Evolutionary conservation across 495 filamentous ascomycete species (phyloP), one percentile per base, ranked within the genome.

Genomic region (Peziza echinospora): DNA sequence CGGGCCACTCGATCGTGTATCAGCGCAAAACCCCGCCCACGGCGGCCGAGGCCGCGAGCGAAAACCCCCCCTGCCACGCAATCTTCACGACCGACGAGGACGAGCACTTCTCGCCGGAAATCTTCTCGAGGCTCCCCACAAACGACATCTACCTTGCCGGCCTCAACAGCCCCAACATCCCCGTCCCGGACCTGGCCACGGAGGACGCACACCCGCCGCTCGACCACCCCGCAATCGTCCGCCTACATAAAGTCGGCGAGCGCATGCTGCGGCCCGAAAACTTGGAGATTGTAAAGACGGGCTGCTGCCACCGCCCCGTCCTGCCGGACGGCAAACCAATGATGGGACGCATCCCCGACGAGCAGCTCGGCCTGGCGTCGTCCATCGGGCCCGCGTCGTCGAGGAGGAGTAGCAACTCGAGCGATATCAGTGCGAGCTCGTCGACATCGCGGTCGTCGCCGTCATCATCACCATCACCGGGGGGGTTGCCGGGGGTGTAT

Each of bases 301-400:
- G 71, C 2, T 51, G 84, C 30, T 85, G 82, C 56, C 84, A 82
- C 61, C 67, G 82, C 3, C 82, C 82, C 1, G 73, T 81, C 6
- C 75, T 75, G 21, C 50, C 58, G 5, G 67, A 64, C 30, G 81
- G 80, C 0, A 64, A 60, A 46, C 81, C 82, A 2, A 72, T 82
- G 26, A 44, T 85, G 11, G 59, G 62, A 5, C 61, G 71, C 21
- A 60, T 85, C 1, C 53, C 62, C 4, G 72, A 79, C 44, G 50
- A 53, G 23, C 60, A 67, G 24, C 62, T 82, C 17, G 78, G 76
- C 5, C n/a, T n/a, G n/a, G n/a, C n/a, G n/a, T n/a, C n/a, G n/a
- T n/a, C n/a, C n/a, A n/a, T n/a, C n/a, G n/a, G n/a, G n/a, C n/a
- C n/a, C n/a, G n/a, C n/a, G n/a, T n/a, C n/a, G n/a, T n/a, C n/a